phyloP scores from a whole-genome alignment of 108 stramenopile genomes.

The Parietichytrium sp. region DNA sequence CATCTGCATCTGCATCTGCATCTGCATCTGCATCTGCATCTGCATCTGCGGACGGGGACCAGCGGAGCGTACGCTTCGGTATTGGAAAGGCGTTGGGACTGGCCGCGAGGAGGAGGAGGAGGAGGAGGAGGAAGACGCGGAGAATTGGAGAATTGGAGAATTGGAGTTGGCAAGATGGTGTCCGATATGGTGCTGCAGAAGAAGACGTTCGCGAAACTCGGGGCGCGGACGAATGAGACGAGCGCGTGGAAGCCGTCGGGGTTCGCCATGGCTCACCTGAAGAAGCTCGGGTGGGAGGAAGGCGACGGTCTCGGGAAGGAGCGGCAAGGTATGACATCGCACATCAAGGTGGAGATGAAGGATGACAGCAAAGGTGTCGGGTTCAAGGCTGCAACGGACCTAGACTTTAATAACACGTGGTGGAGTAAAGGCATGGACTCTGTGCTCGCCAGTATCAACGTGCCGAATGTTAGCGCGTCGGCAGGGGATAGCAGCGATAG shows the following conservation, averaged over 20 bases:
- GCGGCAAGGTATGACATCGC: neutral
- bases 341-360: slow-evolving; percentile 8
- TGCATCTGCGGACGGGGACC: too few species aligned
- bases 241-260: neutral
- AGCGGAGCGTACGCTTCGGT: too few species aligned
- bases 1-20: too few species aligned
- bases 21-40: too few species aligned
- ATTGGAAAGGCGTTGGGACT: too few species aligned
- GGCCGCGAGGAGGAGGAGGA: too few species aligned
- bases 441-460: neutral
- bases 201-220: slow-evolving; percentile 16
- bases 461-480: neutral
- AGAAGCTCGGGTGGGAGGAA: slow-evolving; percentile 33
- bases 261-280: neutral
- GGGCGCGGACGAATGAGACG: neutral
- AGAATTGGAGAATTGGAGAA: too few species aligned
- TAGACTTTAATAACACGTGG: neutral
- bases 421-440: neutral
- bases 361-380: neutral
- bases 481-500: neutral
- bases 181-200: slow-evolving; percentile 28
- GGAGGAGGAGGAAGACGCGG: too few species aligned
- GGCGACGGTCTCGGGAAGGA: slow-evolving; percentile 37
- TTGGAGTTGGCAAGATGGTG: neutral
- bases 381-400: neutral